These are phyloP conservation scores for Cystofilobasidium macerans DNA, from an alignment of 768 basidiomycete species.

Conservation along the genomic window DNA sequence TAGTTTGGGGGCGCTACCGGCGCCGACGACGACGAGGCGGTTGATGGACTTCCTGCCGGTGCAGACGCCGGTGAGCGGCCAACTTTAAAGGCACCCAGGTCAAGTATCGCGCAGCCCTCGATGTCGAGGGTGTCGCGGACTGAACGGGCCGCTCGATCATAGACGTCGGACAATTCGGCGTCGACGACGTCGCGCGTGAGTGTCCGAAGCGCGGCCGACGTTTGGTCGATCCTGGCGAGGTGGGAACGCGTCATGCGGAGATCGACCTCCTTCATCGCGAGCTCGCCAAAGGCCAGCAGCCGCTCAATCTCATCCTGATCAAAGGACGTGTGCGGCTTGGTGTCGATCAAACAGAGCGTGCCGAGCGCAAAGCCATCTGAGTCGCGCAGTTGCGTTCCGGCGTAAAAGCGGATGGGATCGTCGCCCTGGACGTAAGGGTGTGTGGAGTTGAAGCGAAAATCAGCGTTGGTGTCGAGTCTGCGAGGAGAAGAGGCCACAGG, in stretches of 20 bases:
- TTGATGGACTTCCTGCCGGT: too few species aligned
- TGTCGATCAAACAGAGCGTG: constrained; percentile 2
- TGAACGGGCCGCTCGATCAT: constrained; percentile 72
- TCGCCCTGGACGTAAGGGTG: constrained; percentile 2
- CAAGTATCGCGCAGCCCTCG: constrained; percentile 81
- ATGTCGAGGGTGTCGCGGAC: constrained; percentile 82
- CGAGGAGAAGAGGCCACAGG: too few species aligned
- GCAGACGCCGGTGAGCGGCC: too few species aligned
- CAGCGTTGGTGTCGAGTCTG: background rate
- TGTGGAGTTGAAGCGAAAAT: background rate
- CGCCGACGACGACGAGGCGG: too few species aligned
- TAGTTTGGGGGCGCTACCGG: too few species aligned
- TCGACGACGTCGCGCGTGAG: constrained; percentile 84
- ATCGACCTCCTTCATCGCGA: constrained; percentile 13
- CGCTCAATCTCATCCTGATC: background rate
- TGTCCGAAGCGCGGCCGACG: background rate
- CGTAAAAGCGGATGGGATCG: constrained; percentile 3
- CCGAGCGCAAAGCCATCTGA: constrained; percentile 12
- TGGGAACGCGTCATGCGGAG: background rate
- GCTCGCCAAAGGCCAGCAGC: constrained; percentile 2
- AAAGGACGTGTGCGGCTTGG: background rate
- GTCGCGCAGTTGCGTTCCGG: constrained; percentile 13
- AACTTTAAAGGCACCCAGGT: constrained; percentile 84
- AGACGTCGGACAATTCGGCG: constrained; percentile 43
- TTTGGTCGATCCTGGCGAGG: background rate